phyloP scores from a whole-genome alignment of 257 asterid species.

The Solanum rostratum region DNA sequence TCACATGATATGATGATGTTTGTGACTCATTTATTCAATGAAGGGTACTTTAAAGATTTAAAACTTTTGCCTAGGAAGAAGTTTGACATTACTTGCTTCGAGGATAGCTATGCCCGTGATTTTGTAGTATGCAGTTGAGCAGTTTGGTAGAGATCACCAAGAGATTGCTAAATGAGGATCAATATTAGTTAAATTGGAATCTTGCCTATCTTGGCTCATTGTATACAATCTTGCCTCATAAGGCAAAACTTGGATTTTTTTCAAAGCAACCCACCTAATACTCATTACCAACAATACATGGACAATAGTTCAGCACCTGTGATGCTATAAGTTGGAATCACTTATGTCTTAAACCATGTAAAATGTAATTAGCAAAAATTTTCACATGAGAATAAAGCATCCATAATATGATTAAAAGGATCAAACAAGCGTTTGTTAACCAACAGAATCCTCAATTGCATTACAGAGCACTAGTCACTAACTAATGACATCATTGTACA shows the following conservation, averaged over 20 bases:
- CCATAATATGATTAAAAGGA: neutral
- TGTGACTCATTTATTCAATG: neutral
- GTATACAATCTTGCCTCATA: too few relatives aligned
- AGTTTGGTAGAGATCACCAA: slow-evolving; percentile 55
- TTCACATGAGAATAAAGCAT: neutral
- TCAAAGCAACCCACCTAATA: neutral
- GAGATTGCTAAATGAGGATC: slow-evolving; percentile 56
- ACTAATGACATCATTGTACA: neutral
- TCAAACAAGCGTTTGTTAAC: neutral
- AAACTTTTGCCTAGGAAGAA: slow-evolving; percentile 25
- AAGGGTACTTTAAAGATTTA: slow-evolving; percentile 51
- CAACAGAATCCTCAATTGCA: neutral
- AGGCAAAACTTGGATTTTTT: neutral
- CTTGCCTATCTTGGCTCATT: too few relatives aligned
- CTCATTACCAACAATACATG: neutral
- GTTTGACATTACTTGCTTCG: slow-evolving; percentile 39
- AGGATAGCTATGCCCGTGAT: slow-evolving; percentile 40
- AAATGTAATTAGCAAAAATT: neutral
- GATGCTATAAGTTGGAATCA: neutral
- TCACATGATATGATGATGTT: slow-evolving; percentile 46
- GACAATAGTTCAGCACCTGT: neutral
- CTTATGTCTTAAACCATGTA: neutral
- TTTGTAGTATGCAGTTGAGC: slow-evolving; percentile 46
- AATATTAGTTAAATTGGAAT: neutral
- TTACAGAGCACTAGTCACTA: neutral